phyloP scores from a whole-genome alignment of 768 basidiomycete genomes.

The Cystofilobasidium capitatum region DNA sequence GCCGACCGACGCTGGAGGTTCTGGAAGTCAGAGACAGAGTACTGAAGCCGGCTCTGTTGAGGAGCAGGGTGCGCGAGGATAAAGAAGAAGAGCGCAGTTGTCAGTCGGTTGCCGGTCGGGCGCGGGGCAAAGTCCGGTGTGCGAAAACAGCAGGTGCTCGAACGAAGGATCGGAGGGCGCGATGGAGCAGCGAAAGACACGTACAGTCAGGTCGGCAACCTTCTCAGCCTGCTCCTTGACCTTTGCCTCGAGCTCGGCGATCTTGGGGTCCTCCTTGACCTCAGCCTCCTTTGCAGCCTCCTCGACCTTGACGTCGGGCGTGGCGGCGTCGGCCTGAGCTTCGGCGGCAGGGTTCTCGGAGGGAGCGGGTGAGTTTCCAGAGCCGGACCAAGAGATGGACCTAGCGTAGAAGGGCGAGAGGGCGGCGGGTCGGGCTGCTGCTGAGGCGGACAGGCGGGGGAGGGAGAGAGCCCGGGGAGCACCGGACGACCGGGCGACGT shows the following conservation, averaged over 20 bases:
- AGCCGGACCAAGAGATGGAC: not conserved
- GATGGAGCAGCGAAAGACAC: constrained; percentile 31
- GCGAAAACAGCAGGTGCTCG: not conserved
- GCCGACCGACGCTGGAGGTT: constrained; percentile 87
- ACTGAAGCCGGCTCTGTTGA: constrained; percentile 69
- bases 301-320: constrained; percentile 8
- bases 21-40: constrained; percentile 87
- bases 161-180: not conserved
- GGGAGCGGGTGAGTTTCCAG: constrained; percentile 6
- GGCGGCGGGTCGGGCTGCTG: constrained; percentile 24
- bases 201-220: constrained; percentile 71
- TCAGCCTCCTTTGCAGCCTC: constrained; percentile 28
- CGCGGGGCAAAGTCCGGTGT: not conserved
- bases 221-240: constrained; percentile 48
- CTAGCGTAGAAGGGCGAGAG: constrained; percentile 1
- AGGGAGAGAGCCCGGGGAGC: constrained; percentile 1
- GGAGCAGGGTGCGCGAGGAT: constrained; percentile 20
- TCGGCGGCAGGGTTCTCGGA: constrained; percentile 9
- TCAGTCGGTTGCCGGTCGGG: no score
- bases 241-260: constrained; percentile 64
- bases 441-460: constrained; percentile 26
- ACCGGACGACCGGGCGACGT: constrained; percentile 7
- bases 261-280: constrained; percentile 31
- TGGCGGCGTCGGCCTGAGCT: constrained; percentile 20
- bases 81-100: not conserved